Base-by-base conservation (phyloP, 768 basidiomycete species). In the Naganishia antarctica region DNA sequence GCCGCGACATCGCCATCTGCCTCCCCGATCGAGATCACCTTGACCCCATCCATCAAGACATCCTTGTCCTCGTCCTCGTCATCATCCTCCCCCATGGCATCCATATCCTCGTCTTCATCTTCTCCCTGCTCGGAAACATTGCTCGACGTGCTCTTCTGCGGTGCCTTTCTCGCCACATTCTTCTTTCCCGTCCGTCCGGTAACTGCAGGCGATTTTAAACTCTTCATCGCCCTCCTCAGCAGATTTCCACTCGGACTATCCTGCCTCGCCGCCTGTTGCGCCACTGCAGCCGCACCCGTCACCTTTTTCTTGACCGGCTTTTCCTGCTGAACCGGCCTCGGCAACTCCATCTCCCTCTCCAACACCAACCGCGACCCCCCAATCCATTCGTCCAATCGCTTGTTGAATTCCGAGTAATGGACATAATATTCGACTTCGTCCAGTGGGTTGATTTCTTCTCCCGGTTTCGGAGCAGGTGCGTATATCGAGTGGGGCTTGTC, bases 321-420 rank as follows among this genome's bases (percentile, higher is more conserved):
- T 77, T 84, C 83, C 49, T 73, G 72, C 23, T 70, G 70, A 65
- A 70, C 66, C 0, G 78, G 68, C 15, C 75, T 69, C 2, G 96
- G 94, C 91, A 90, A 94, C 78, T 98, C 92, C 68, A 99, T 83
- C 73, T 96, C 92, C 68, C 87, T 83, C 65, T 80, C 82, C 47
- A 93, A 81, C 44, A 98, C 83, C 63, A 99, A 83, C 43, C 94
- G 85, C 0, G 89, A 87, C 16, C 89, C 90, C 15, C 88, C 80
- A 25, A 99, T 87, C 96, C 96, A 99, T 61, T 96, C 96, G 75
- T 99, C 96, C 43, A 98, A 82, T 67, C 96, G 92, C 78, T 99
- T 99, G 82, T 99, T 99, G 83, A 97, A 98, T 69, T 90, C 86
- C 71, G 97, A 91, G 87, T 94, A 99, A 74, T 99, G 96, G 21